Base-by-base conservation (phyloP, 805 yeast species). In the Kluyveromyces dobzhanskii region DNA sequence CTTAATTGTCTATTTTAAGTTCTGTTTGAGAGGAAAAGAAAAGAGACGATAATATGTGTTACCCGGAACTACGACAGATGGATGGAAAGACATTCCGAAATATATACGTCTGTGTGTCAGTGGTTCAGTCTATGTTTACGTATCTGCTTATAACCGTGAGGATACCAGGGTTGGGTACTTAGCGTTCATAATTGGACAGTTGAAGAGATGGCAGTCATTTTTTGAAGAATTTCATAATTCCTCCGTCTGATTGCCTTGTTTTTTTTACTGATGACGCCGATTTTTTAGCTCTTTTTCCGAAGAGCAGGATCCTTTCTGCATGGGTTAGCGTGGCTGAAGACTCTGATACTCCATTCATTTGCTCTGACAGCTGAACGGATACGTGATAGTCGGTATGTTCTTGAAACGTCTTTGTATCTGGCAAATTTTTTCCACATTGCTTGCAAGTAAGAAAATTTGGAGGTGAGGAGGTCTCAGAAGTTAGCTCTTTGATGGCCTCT, bases 321-420 rank as follows among this genome's bases (percentile, higher is more conserved):
- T 49, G 32, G 1, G 62, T 49, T 5, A 56, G 38, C 24, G 40
- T 44, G 16, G 40, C 38, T 3, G 61, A 56, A 29, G 49, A 43
- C 25, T 51, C 51, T 2, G 40, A 48, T 1, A 46, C 49, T 5
- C 68, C 67, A 47, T 71, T 71, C 23, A 70, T 41, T 31, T 56
- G 62, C 39, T 66, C 64, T 1, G 76, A 72, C 5, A 76, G 55
- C 16, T 69, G 70, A 35, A 67, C 40, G 0, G 82, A 82, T 31
- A 65, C 51, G 46, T 76, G 82, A 44, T 56, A 75, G 51, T 76
- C 83, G 31, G 60, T 59, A 50, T 76, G 83, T 43, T 76, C 82
- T 25, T 46, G 45, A 25, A 49, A 49, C 2, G 42, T 48, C 18
- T 43, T 44, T 7, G 39, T 41, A 26, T 33, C 31, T 0, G 37